A percentile compares a stretch with the other conserved stretches of the same genome.
Evolutionary conservation across 441 rosid genomes (phyloP).

Genomic region (Lagerstroemia fauriei): DNA sequence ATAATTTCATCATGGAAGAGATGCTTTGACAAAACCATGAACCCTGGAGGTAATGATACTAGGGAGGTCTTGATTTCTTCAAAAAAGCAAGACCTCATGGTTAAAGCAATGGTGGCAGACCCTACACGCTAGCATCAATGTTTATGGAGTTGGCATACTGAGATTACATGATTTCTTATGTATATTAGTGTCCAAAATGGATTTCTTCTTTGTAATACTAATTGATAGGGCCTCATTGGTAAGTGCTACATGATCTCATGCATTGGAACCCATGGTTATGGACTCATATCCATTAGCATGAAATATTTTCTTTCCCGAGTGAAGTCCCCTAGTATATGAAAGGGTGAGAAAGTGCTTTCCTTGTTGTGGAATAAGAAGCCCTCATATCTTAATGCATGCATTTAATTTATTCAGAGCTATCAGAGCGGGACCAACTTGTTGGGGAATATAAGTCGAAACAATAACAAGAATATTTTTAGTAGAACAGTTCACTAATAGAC

Average conservation of each 20-base stretch:
- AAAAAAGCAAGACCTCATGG: no score
- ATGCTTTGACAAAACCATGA: no score
- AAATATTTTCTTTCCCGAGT: not conserved
- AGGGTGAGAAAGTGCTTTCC: not conserved
- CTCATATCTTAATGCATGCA: conserved; percentile 7
- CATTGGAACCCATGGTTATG: not conserved
- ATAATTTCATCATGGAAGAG: no score
- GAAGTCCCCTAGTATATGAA: not conserved
- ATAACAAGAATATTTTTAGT: not conserved
- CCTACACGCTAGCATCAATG: no score
- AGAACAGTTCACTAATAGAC: not conserved
- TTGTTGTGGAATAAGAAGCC: not conserved
- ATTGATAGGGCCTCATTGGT: conserved; percentile 4
- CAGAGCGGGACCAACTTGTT: not conserved
- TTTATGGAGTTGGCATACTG: no score
- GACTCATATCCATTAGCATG: not conserved
- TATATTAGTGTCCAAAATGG: no score
- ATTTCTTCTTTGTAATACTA: not conserved
- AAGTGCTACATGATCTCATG: not conserved
- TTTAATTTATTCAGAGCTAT: not conserved
- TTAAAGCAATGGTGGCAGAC: no score
- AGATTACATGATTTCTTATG: no score
- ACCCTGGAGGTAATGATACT: no score
- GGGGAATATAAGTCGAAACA: not conserved
- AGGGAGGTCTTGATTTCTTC: no score